Evolutionary conservation across 1,139 yeast species (phyloP), one percentile per base, ranked within the genome.

Genomic region (Kodamaea sp.): DNA sequence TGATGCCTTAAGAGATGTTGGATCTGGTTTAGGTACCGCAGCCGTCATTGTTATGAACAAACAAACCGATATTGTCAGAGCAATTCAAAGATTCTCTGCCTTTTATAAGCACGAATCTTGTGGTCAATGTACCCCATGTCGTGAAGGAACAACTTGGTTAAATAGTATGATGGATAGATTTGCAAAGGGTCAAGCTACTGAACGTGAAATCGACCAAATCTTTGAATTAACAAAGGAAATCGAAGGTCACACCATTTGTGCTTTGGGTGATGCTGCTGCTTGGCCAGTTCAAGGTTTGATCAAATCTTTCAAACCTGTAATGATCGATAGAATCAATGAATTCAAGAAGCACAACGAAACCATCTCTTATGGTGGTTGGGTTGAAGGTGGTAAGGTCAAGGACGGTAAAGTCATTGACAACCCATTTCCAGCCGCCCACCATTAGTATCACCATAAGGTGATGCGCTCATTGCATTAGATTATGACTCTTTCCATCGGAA

Each of bases 101-200:
- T 86, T 86, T 62, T 87, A 85, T 70, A 84, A 83, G 69, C 95
- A 86, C 64, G 95, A 86, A 72, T 84, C 94, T 8, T 86, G 95
- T 68, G 95, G 95, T 46, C 95, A 86, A 68, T 86, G 95, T 71
- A 86, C 96, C 10, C 96, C 96, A 43, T 87, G 96, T 68, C 81
- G 96, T 65, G 96, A 87, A 69, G 96, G 96, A 46, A 87, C 96
- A 35, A 83, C 95, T 26, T 86, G 92, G 85, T 69, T 86, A 50
- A 72, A 75, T 46, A 83, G 79, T 65, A 81, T 85, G 77, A 86
- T 86, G 95, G 85, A 83, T 58, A 78, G 95, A 59, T 77, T 87
- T 62, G 76, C 70, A 44, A 67, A 65, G 44, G 95, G 95, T 36
- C 92, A 84, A 70, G 95, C 94, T 37, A 73, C 77, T 46, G 80